Evolutionary conservation across 2,329 filamentous ascomycete species (phyloP).

Genomic region (Colletotrichum ledebouriae): DNA sequence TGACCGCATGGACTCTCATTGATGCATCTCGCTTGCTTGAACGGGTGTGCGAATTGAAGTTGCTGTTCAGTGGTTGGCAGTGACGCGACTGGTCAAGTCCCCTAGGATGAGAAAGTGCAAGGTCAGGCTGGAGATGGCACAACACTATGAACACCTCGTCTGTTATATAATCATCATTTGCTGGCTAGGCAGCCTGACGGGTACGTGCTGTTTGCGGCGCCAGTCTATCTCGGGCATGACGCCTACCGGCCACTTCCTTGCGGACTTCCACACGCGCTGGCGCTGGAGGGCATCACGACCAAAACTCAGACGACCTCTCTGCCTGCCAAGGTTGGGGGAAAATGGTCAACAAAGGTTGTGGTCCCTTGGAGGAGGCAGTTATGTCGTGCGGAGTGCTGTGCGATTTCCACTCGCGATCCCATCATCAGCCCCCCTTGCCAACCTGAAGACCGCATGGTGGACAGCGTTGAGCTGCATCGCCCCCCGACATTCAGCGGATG

Average conservation of each 20-base stretch:
- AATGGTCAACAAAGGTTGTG: neutral
- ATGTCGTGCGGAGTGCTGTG: neutral
- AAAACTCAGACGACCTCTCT: neutral
- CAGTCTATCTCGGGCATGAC: neutral
- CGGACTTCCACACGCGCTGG: neutral
- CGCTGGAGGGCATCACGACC: neutral
- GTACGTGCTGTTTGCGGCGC: no score
- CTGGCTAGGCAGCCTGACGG: no score
- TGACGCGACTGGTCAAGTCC: neutral
- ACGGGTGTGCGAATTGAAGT: neutral
- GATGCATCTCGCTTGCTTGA: neutral
- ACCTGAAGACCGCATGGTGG: neutral
- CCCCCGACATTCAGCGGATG: neutral
- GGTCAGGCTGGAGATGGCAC: neutral
- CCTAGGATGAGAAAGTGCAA: neutral
- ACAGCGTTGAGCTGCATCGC: neutral
- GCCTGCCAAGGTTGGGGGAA: neutral
- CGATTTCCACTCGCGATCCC: neutral
- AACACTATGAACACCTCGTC: neutral
- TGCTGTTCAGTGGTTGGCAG: neutral
- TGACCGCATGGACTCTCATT: neutral
- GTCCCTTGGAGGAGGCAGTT: neutral
- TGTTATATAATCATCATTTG: no score
- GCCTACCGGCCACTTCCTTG: neutral
- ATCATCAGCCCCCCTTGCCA: neutral